phyloP scores from a whole-genome alignment of 192 early-diverging fungal genomes.

The Lobulomyces angularis region DNA sequence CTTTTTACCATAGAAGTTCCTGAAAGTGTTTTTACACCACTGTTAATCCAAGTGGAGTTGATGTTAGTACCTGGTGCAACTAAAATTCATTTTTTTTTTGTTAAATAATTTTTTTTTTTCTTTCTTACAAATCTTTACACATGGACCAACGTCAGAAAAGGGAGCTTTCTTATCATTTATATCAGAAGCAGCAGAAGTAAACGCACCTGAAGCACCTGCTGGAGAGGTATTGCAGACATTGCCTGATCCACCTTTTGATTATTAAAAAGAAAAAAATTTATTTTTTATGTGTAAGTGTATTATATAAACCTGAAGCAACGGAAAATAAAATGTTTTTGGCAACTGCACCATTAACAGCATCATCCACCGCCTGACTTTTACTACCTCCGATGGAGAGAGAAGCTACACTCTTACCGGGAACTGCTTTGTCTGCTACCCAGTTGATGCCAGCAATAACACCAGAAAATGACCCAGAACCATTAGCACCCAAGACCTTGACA shows the following conservation, averaged over 20 bases:
- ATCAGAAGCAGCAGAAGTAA: slow-evolving; percentile 21
- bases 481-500: slow-evolving; percentile 47
- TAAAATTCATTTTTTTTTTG: too few species aligned
- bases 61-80: slow-evolving; percentile 50
- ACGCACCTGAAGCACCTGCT: slow-evolving; percentile 18
- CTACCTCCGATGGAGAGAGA: slow-evolving; percentile 82
- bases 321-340: slow-evolving; percentile 25
- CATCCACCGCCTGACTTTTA: slow-evolving; percentile 57
- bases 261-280: too few species aligned
- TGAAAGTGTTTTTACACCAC: not conserved
- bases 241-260: too few species aligned
- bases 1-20: slow-evolving; percentile 1
- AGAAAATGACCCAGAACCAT: slow-evolving; percentile 35
- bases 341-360: slow-evolving; percentile 18
- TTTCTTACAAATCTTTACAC: slow-evolving; percentile 47
- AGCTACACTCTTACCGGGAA: slow-evolving; percentile 8
- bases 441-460: slow-evolving; percentile 40
- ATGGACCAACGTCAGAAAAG: slow-evolving; percentile 41
- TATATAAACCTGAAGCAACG: slow-evolving; percentile 34
- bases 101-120: too few species aligned
- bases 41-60: slow-evolving; percentile 18
- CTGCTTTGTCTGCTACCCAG: slow-evolving; percentile 17
- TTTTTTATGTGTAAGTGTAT: too few species aligned
- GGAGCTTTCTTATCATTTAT: slow-evolving; percentile 14
- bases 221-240: slow-evolving; percentile 49